phyloP scores from a whole-genome alignment of 78 protist species.

The Bigelowiella natans region DNA sequence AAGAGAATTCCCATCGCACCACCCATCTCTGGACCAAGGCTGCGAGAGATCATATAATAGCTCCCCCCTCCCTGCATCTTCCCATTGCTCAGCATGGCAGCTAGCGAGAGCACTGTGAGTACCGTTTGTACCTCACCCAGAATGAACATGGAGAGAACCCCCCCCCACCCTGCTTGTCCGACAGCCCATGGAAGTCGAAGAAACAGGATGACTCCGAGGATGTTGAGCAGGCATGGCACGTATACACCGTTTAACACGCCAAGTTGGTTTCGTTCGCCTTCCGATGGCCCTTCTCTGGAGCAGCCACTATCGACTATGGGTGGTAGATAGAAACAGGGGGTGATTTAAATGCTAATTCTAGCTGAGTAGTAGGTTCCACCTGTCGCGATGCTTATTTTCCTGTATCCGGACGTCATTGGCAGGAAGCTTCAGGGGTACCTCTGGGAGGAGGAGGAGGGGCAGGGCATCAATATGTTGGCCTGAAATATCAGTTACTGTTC shows the following conservation, averaged over 20 bases:
- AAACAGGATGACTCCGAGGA: slow-evolving; percentile 29
- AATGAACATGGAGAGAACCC: slow-evolving; percentile 2
- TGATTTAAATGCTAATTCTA: no score
- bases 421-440: no score
- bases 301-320: no score
- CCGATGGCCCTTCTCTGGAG: no score
- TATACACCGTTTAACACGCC: slow-evolving; percentile 14
- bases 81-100: slow-evolving; percentile 73
- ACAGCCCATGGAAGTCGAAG: slow-evolving; percentile 42
- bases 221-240: slow-evolving; percentile 19
- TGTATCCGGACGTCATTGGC: no score
- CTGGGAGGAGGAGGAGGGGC: no score
- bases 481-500: no score
- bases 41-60: slow-evolving; percentile 55
- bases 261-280: no score
- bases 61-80: slow-evolving; percentile 56
- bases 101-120: slow-evolving; percentile 52
- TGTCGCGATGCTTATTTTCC: no score
- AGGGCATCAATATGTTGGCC: no score
- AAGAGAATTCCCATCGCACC: slow-evolving; percentile 51
- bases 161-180: slow-evolving; percentile 40
- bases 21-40: slow-evolving; percentile 59
- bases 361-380: no score
- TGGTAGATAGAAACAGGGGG: no score
- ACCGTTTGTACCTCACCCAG: neutral